Conservation (phyloP, 805 yeast genomes). For the Metschnikowia proteae region DNA sequence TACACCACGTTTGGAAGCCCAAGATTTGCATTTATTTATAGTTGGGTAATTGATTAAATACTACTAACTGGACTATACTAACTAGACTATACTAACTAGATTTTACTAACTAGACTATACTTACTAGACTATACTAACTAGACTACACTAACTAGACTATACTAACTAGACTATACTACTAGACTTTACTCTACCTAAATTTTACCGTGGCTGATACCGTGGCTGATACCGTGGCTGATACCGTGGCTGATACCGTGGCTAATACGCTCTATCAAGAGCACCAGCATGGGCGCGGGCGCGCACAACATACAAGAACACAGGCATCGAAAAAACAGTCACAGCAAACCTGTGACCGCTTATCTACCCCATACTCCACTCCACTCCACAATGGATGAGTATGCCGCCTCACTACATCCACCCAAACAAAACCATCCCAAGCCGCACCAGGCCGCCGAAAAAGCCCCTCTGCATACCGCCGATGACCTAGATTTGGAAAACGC, state of each 20-base stretch:
- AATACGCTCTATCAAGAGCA: no score
- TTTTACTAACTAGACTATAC: no score
- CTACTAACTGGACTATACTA: no score
- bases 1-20: no score
- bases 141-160: no score
- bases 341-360: conserved; percentile 17
- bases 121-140: no score
- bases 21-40: no score
- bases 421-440: neutral
- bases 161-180: no score
- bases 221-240: neutral
- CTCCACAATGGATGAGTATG: conserved; percentile 3
- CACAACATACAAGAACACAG: neutral
- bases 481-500: conserved; percentile 27
- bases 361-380: conserved; percentile 8
- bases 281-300: neutral
- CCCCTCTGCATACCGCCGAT: neutral
- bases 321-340: conserved; percentile 21
- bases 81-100: no score
- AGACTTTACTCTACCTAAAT: no score
- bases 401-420: neutral
- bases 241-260: neutral
- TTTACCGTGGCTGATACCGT: no score
- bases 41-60: no score
- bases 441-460: neutral